A percentile compares a stretch with the other conserved stretches of the same genome.
These are phyloP conservation scores for Rhododendron mucronatum DNA, from an alignment of 148 eudicot genomes.

Conservation along the genomic window DNA sequence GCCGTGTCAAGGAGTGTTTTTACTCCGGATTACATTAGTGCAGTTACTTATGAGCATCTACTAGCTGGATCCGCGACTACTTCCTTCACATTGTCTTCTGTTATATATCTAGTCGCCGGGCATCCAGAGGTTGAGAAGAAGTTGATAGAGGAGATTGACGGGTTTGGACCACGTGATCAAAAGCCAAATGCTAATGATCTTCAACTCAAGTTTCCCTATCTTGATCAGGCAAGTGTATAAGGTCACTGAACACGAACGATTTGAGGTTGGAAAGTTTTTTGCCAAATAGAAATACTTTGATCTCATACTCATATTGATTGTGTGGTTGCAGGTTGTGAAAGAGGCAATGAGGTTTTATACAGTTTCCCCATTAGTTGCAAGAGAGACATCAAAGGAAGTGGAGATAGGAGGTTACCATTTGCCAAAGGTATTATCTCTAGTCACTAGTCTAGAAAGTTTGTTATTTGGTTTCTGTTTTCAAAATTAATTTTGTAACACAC, in stretches of 20 bases:
- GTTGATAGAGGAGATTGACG: conserved; percentile 71
- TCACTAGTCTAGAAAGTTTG: background rate
- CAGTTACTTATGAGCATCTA: conserved; percentile 67
- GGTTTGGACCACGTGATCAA: conserved; percentile 48
- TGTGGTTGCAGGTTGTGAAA: conserved; percentile 61
- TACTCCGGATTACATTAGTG: conserved; percentile 68
- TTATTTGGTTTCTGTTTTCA: background rate
- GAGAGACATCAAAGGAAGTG: conserved; percentile 68
- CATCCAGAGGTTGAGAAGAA: conserved; percentile 79
- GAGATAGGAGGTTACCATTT: conserved; percentile 78
- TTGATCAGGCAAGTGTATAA: conserved; percentile 61
- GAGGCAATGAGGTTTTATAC: conserved; percentile 89
- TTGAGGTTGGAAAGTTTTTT: background rate
- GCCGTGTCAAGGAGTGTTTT: conserved; percentile 41
- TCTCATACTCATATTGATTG: background rate
- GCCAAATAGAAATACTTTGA: background rate
- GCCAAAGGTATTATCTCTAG: conserved; percentile 49
- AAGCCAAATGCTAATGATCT: conserved; percentile 76
- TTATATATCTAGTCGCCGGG: conserved; percentile 63
- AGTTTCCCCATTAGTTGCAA: conserved; percentile 82
- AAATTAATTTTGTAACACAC: background rate
- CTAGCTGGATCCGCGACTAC: conserved; percentile 92
- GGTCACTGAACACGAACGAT: background rate
- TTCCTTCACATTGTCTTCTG: conserved; percentile 74
- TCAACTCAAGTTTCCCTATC: conserved; percentile 66